Evolutionary conservation across 163 green algal genomes (phyloP), one percentile per base, ranked within the genome.

Genomic region (Chlamydomonas reinhardtii): DNA sequence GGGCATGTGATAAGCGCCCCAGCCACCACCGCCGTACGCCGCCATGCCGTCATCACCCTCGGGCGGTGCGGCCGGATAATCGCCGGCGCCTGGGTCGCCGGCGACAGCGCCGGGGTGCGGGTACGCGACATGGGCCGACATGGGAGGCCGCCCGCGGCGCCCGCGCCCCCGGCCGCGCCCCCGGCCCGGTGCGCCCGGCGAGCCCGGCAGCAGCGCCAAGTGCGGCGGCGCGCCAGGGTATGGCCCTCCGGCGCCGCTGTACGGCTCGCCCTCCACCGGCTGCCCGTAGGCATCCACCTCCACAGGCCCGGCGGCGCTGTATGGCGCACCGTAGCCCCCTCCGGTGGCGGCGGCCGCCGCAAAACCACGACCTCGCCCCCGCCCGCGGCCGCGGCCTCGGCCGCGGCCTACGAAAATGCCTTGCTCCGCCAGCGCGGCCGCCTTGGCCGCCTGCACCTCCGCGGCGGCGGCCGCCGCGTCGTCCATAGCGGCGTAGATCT

Each of bases 401-500:
- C 77, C 29, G 25, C 77, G 65, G 48, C 64, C 76, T 4, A 29
- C 24, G 17, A n/a, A 17, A 9, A 29, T 70, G 62, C 25, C 62
- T 3, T 32, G 43, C 66, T 85, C 68, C 25, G 37, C 27, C 16
- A 6, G 48, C 35, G 31, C 66, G 24, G 48, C 66, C 0, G 66
- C 78, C 11, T 29, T 29, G 19, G 64, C 64, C 4, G 29, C 29
- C 11, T 22, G 14, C 27, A 27, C 64, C 29, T 32, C 64, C 29
- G 64, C 64, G 64, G 64, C 64, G 29, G 64, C 64, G 29, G 27
- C 64, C 9, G 64, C 29, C 5, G 64, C 64, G 15, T 29, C 64
- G 15, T 85, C 66, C 78, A 85, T 85, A 0, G 66, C 78, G 24
- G 32, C 25, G 39, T 73, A 75, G 72, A 74, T 39, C 27, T 69